Evolutionary conservation across 176 grass and related monocot genomes (phyloP).

Genomic region (Puccinellia tenuiflora): DNA sequence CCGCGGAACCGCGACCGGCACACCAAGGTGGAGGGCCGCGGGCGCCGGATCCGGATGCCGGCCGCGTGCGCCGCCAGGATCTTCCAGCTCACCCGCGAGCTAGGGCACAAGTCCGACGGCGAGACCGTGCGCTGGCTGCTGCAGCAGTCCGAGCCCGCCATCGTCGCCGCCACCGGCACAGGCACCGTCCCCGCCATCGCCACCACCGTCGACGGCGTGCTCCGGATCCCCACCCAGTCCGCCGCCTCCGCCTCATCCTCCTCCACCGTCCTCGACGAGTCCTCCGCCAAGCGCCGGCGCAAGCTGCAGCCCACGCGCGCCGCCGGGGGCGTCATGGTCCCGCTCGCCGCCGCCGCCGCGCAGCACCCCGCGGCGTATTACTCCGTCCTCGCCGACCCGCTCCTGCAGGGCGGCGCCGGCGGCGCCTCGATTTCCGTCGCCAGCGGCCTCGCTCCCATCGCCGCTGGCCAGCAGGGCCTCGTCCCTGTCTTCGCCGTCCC

Average conservation of each 20-base stretch:
- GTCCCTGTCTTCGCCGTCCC: conserved; percentile 72
- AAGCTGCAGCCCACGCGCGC: conserved; percentile 89
- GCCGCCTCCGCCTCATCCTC: conserved; percentile 34
- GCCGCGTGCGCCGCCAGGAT: conserved; percentile 86
- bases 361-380: conserved; percentile 48
- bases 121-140: conserved; percentile 96
- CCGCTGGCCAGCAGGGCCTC: conserved; percentile 39
- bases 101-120: conserved; percentile 94
- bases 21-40: conserved; percentile 92
- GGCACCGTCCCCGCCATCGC: conserved; percentile 87
- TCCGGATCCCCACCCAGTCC: conserved; percentile 83
- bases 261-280: conserved; percentile 28
- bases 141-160: conserved; percentile 86
- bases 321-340: neutral
- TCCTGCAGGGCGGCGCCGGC: conserved; percentile 51
- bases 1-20: conserved; percentile 79
- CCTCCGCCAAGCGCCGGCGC: conserved; percentile 63
- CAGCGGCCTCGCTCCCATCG: conserved; percentile 66
- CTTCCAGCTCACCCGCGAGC: conserved; percentile 96
- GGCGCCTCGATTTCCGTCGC: conserved; percentile 60
- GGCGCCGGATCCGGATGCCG: conserved; percentile 92
- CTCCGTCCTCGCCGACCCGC: conserved; percentile 65
- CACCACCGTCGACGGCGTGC: conserved; percentile 69
- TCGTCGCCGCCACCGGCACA: conserved; percentile 80
- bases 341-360: conserved; percentile 3